Base-by-base conservation (phyloP, 108 stramenopile genomes). In the Cyclotella choctawhatcheeana region DNA sequence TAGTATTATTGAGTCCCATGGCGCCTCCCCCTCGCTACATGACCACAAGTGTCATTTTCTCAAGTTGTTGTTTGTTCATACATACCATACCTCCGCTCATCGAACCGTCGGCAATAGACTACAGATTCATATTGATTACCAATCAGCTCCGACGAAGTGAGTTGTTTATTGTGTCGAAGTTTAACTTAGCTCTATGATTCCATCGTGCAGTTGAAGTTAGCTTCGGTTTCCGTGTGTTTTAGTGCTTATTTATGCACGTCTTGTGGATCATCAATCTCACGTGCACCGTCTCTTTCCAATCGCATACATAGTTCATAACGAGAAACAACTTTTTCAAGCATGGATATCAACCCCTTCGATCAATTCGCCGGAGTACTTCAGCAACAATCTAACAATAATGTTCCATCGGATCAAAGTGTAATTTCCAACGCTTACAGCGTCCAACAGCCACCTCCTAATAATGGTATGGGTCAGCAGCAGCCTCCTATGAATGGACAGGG, bases 281-380 rank as follows among this genome's bases (percentile, higher is more conserved):
- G 8, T 40, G 6, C 37, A 40, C 6, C 37, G 37, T 40, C 12
- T 40, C 12, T 6, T 10, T 10, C 6, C 37, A 40, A 40, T 10
- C 6, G 6, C 37, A 40, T 12, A 40, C 12, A 6, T 40, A 10
- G 37, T 40, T 6, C 37, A 40, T 12, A 40, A 40, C 6, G 8
- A 10, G 8, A 40, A 6, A 40, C 37, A 12, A 40, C 12, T 40
- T 12, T 10, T 10, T 40, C 37, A 6, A 40, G 12, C 37, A 48
- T 48, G 47, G 47, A 48, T n/a, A 48, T 48, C 8, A 48, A 48
- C 47, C 47, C 47, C 8, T 48, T 32, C 55, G 55, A 32, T 56
- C 55, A 56, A 32, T 29, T 31, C 55, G 55, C 20, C 33, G 34
- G 34, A 35, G 34, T 5, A 56, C 29, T 56, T 14, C 20, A 16